phyloP scores from a whole-genome alignment of 805 yeast genomes.

The Lachancea sp. region DNA sequence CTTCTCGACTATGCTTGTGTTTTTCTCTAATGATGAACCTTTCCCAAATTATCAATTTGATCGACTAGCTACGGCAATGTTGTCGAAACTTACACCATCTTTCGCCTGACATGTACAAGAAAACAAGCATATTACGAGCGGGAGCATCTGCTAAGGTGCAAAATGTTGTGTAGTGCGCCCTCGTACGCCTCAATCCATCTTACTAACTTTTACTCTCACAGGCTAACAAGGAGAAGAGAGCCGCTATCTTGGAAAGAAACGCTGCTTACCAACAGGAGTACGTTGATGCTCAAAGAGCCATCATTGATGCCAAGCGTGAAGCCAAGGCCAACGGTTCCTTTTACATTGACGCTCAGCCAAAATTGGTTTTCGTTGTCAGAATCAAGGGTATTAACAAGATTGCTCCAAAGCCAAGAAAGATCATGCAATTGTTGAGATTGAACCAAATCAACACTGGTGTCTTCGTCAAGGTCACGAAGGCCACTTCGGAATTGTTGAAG shows the following conservation, averaged over 20 bases:
- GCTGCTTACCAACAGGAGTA: conserved; percentile 96
- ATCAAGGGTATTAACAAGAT: conserved; percentile 99
- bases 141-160: neutral
- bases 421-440: conserved; percentile 87
- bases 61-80: conserved; percentile 67
- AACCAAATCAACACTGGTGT: conserved; percentile 93
- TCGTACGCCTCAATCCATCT: neutral
- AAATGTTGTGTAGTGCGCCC: neutral
- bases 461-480: conserved; percentile 91
- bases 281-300: conserved; percentile 84
- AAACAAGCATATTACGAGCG: neutral
- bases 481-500: conserved; percentile 85
- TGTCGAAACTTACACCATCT: conserved; percentile 69
- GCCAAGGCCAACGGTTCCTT: conserved; percentile 91
- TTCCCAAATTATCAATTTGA: conserved; percentile 33
- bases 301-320: conserved; percentile 80
- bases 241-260: conserved; percentile 84
- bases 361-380: conserved; percentile 93
- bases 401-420: conserved; percentile 99
- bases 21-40: conserved; percentile 40
- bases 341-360: conserved; percentile 92
- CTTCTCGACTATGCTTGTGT: neutral
- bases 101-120: conserved; percentile 48
- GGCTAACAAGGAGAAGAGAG: conserved; percentile 52
- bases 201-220: conserved; percentile 18